Evolutionary conservation across 1,284 basidiomycete species (phyloP).

Genomic region (Cutaneotrichosporon sp.): DNA sequence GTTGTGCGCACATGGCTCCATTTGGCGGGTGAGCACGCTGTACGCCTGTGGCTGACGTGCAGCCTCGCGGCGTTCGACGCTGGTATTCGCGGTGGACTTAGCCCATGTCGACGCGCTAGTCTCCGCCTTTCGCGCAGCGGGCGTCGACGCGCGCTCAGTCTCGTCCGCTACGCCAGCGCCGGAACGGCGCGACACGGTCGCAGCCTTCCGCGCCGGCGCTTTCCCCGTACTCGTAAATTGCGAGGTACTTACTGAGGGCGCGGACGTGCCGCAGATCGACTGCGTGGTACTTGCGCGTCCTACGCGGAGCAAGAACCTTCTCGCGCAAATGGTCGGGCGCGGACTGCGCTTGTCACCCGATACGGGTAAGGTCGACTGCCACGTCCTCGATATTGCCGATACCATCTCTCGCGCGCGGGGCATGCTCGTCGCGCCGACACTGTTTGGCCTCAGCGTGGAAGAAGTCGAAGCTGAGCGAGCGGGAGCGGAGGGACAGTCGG

Average conservation of each 20-base stretch:
- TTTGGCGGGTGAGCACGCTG: slow-evolving; percentile 57
- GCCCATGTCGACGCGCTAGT: slow-evolving; percentile 76
- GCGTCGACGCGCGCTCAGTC: slow-evolving; percentile 80
- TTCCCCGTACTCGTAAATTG: slow-evolving; percentile 92
- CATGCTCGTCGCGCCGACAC: slow-evolving; percentile 71
- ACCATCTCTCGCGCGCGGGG: slow-evolving; percentile 64
- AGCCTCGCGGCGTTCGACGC: slow-evolving; percentile 70
- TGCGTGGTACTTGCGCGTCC: slow-evolving; percentile 81
- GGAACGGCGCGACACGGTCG: slow-evolving; percentile 63
- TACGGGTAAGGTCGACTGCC: slow-evolving; percentile 79
- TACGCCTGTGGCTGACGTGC: slow-evolving; percentile 3
- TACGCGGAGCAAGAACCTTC: slow-evolving; percentile 80
- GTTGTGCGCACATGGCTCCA: slow-evolving; percentile 77
- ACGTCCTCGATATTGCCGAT: slow-evolving; percentile 88
- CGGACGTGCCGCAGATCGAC: slow-evolving; percentile 75
- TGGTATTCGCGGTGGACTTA: slow-evolving; percentile 86
- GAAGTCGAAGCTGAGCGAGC: slow-evolving; percentile 51
- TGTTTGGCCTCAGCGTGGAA: slow-evolving; percentile 78
- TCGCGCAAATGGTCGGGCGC: slow-evolving; percentile 93
- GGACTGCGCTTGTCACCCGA: slow-evolving; percentile 79
- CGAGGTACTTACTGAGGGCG: slow-evolving; percentile 84
- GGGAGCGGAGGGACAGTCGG: background rate
- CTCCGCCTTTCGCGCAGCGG: slow-evolving; percentile 64
- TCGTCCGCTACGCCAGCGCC: slow-evolving; percentile 63
- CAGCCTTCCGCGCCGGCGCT: slow-evolving; percentile 62